phyloP scores from a whole-genome alignment of 2,329 filamentous ascomycete species.

The Triangularia verruculosa region DNA sequence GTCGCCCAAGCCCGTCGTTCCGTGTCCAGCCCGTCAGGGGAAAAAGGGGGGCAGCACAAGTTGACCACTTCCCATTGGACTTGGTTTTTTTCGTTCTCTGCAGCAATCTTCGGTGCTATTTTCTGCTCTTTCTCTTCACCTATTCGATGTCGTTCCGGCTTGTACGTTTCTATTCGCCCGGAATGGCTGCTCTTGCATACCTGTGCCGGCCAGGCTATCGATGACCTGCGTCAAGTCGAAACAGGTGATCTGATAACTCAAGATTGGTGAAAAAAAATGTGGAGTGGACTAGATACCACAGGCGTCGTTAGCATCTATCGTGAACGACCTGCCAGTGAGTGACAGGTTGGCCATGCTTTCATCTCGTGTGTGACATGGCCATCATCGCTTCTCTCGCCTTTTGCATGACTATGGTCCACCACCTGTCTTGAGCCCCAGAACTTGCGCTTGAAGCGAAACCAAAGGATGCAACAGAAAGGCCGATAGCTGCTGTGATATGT shows the following conservation, averaged over 20 bases:
- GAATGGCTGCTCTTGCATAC: background rate
- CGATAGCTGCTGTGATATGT: background rate
- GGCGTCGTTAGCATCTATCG: background rate
- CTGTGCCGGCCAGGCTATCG: conserved; percentile 1
- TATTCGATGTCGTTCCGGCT: conserved; percentile 2
- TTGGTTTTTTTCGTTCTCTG: background rate
- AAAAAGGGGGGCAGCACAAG: background rate
- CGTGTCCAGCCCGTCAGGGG: background rate
- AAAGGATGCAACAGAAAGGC: background rate
- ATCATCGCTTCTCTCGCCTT: background rate
- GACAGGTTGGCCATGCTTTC: background rate
- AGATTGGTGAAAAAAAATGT: background rate
- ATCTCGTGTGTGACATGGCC: background rate
- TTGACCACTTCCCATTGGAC: conserved; percentile 11
- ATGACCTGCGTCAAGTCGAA: conserved; percentile 13
- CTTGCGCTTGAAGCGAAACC: too few relatives aligned
- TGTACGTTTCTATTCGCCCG: background rate
- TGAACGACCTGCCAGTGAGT: background rate
- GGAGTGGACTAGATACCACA: background rate
- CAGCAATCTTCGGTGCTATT: background rate
- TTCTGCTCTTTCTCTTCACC: conserved; percentile 1
- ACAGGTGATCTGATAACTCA: conserved; percentile 5
- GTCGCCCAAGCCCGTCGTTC: background rate
- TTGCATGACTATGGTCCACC: too few relatives aligned
- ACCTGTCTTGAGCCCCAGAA: background rate